These are phyloP conservation scores for Lactarius akahatsu DNA, from an alignment of 768 basidiomycete species.

Conservation along the genomic window DNA sequence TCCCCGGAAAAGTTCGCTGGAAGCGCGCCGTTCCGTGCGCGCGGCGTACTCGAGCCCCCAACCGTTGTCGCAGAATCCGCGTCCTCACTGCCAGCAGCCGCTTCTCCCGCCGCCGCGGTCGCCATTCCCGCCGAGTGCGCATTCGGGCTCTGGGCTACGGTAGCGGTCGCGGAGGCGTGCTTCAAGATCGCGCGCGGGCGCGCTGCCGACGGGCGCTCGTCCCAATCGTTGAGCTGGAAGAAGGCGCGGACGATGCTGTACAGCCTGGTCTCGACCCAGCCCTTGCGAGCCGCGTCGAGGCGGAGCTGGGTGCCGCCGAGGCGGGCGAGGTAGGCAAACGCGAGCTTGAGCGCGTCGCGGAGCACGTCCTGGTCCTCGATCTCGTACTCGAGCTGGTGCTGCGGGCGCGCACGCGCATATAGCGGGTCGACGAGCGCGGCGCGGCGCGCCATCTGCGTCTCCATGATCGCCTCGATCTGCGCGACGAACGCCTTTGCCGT, in stretches of 20 bases:
- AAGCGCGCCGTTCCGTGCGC: conserved; percentile 21
- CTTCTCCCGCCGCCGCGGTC: background rate
- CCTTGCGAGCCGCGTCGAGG: conserved; percentile 68
- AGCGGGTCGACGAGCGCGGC: conserved; percentile 57
- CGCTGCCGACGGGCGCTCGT: conserved; percentile 18
- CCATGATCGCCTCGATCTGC: conserved; percentile 81
- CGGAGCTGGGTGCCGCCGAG: conserved; percentile 84
- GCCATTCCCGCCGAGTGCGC: conserved; percentile 5
- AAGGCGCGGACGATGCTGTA: conserved; percentile 75
- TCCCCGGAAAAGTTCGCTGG: conserved; percentile 46
- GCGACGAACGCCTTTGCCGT: conserved; percentile 72
- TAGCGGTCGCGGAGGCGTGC: background rate
- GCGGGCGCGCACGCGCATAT: conserved; percentile 58
- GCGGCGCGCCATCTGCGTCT: conserved; percentile 76
- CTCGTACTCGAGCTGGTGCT: conserved; percentile 78
- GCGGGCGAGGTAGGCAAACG: conserved; percentile 88
- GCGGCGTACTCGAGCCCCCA: conserved; percentile 1
- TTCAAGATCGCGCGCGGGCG: conserved; percentile 17
- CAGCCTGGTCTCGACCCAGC: conserved; percentile 78
- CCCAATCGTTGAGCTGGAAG: conserved; percentile 40
- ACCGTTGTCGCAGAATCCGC: background rate
- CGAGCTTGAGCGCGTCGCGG: conserved; percentile 85
- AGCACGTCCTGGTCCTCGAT: conserved; percentile 74
- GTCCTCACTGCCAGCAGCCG: background rate
- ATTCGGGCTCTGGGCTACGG: conserved; percentile 4